Evolutionary conservation across 2,329 filamentous ascomycete genomes (phyloP).

Genomic region (Botrytis pseudocinerea): DNA sequence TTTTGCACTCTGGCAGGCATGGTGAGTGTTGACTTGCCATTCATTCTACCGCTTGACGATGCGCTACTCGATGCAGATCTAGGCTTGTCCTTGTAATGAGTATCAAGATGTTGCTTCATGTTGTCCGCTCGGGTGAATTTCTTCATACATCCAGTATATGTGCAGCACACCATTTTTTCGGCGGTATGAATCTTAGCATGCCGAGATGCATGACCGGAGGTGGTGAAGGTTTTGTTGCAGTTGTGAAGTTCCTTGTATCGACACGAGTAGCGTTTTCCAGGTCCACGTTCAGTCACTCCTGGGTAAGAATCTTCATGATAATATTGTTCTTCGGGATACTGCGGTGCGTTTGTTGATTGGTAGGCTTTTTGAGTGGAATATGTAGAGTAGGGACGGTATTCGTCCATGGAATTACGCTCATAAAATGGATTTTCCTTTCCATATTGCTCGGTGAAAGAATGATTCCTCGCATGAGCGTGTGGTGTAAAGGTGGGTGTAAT

Average conservation of each 20-base stretch:
- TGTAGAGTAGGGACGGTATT: background rate
- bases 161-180: constrained; percentile 72
- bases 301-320: constrained; percentile 28
- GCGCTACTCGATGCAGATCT: constrained; percentile 6
- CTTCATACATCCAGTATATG: constrained; percentile 70
- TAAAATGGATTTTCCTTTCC: background rate
- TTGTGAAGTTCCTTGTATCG: constrained; percentile 69
- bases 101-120: constrained; percentile 83
- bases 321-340: constrained; percentile 30
- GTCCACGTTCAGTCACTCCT: constrained; percentile 20
- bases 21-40: constrained; percentile 7
- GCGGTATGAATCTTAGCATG: constrained; percentile 84
- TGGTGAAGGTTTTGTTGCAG: constrained; percentile 80
- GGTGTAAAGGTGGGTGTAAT: constrained; percentile 51
- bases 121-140: constrained; percentile 82
- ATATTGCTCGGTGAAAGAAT: constrained; percentile 29
- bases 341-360: constrained; percentile 6
- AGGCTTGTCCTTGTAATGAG: constrained; percentile 62
- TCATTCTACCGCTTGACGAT: constrained; percentile 1
- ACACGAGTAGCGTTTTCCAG: constrained; percentile 68
- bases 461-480: constrained; percentile 46
- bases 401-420: background rate
- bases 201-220: constrained; percentile 79
- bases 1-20: constrained; percentile 14
- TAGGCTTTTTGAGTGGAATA: constrained; percentile 2